Percentiles rank a stretch among this genome's conserved stretches.
Evolutionary conservation across 78 protist species (phyloP).

Genomic region (Emiliania huxleyi): DNA sequence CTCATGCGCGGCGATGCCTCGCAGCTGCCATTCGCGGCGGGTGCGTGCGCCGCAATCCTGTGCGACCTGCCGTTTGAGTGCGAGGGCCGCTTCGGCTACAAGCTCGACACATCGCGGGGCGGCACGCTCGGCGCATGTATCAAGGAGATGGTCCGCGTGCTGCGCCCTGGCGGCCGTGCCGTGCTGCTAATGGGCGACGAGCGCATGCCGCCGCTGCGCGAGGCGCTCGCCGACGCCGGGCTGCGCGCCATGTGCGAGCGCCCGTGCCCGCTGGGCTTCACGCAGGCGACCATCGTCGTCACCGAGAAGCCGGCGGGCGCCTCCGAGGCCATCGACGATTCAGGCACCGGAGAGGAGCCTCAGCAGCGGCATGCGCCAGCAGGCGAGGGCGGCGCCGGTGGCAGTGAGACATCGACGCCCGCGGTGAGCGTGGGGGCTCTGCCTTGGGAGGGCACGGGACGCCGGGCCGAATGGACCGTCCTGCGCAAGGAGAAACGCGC

Average conservation of each 20-base stretch:
- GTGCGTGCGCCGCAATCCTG: background rate
- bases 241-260: background rate
- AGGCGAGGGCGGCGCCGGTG: background rate
- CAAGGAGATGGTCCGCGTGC: background rate
- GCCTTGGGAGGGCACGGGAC: background rate
- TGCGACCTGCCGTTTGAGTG: background rate
- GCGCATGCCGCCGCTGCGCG: background rate
- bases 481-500: background rate
- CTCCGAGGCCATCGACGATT: too few species aligned
- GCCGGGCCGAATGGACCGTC: background rate
- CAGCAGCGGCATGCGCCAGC: too few species aligned
- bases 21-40: background rate
- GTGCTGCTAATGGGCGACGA: background rate
- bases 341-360: too few species aligned
- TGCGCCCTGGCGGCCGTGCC: background rate
- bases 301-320: background rate
- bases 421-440: background rate
- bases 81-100: background rate
- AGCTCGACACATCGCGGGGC: background rate
- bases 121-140: too few species aligned
- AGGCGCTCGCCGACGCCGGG: background rate
- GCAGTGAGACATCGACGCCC: background rate
- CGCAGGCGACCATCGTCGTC: background rate
- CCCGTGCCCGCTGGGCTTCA: background rate
- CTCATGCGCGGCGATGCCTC: background rate